Evolutionary conservation across 768 basidiomycete species (phyloP), one percentile per base, ranked within the genome.

Genomic region (Calocybe gangraenosa): DNA sequence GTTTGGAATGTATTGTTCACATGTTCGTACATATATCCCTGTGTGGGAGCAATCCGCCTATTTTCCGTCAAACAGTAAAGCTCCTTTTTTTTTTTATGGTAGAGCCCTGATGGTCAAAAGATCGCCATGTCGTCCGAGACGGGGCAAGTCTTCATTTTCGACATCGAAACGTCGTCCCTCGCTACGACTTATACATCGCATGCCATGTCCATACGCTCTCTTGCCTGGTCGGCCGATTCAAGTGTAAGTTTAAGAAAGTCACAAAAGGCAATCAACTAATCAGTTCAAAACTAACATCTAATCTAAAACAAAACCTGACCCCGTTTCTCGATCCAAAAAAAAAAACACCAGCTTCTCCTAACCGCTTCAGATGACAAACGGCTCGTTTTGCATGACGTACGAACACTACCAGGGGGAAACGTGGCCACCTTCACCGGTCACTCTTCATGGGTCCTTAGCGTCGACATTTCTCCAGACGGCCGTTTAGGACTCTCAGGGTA

Each of bases 331-430:
- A n/a, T n/a, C n/a, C n/a, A n/a, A n/a, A n/a, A n/a, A n/a, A n/a
- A n/a, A n/a, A n/a, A n/a, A n/a, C 23, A 17, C n/a, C 25, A 96
- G 92, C 75, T 91, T 42, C 74, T 97, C 2, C 70, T 93, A 41
- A 92, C 90, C 34, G 93, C 87, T 2, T 94, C 92, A 2, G 93
- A 97, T 61, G 93, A 95, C 65, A 92, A 91, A 62, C 81, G 89
- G 14, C 82, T 97, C 47, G 83, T 92, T 42, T 65, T 95, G 38
- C 91, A 95, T 62, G 93, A 97, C 59, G 87, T 93, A 13, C 83
- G 93, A 44, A 72, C 76, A n/a, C 70, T 83, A 4, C 72, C 79
- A 35, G 84, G 90, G 15, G 85, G 87, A 32, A 84, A 85, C 1
- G 90, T 94, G 15, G 90, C 93, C 11, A 82, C 90, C 8, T 71